phyloP scores from a whole-genome alignment of 2,329 filamentous ascomycete species.

The Hypoxylon sp. region DNA sequence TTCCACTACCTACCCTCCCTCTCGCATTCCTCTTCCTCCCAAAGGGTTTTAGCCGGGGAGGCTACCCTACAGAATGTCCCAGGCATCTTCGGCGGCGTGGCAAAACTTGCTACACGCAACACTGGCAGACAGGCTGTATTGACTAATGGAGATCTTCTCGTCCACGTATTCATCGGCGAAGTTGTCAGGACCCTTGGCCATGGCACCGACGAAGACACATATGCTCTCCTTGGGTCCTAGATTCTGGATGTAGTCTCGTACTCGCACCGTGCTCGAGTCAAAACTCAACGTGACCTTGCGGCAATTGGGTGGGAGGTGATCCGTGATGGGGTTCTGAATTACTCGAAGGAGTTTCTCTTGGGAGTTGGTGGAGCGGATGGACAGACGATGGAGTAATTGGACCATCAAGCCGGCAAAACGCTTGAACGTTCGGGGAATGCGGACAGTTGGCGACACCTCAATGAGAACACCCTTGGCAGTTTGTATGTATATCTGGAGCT shows the following conservation, averaged over 20 bases:
- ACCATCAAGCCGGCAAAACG: conserved; percentile 99
- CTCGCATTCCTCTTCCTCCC: conserved; percentile 27
- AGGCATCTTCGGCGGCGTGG: conserved; percentile 96
- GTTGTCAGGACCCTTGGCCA: conserved; percentile 96
- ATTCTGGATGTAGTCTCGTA: conserved; percentile 88
- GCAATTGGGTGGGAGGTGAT: conserved; percentile 96
- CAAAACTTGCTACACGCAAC: conserved; percentile 99
- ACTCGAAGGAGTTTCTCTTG: conserved; percentile 98
- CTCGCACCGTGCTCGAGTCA: conserved; percentile 87
- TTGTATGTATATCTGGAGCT: conserved; percentile 98
- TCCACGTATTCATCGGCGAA: conserved; percentile 96
- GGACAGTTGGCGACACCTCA: conserved; percentile 97
- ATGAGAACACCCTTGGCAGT: conserved; percentile 98
- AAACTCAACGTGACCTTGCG: conserved; percentile 98
- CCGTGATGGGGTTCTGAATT: conserved; percentile 97
- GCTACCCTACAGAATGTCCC: conserved; percentile 85
- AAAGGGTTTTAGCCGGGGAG: conserved; percentile 21
- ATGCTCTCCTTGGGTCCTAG: conserved; percentile 89
- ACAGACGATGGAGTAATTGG: conserved; percentile 93
- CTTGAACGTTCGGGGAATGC: conserved; percentile 98
- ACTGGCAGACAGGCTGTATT: conserved; percentile 96
- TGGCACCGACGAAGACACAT: conserved; percentile 97
- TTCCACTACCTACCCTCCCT: conserved; percentile 51
- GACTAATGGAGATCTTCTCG: conserved; percentile 98
- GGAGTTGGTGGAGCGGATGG: conserved; percentile 95